A percentile compares a stretch with the other conserved stretches of the same genome.
These are phyloP conservation scores for Rhizopus sp. DNA, from an alignment of 371 early-diverging fungal species.

Conservation along the genomic window DNA sequence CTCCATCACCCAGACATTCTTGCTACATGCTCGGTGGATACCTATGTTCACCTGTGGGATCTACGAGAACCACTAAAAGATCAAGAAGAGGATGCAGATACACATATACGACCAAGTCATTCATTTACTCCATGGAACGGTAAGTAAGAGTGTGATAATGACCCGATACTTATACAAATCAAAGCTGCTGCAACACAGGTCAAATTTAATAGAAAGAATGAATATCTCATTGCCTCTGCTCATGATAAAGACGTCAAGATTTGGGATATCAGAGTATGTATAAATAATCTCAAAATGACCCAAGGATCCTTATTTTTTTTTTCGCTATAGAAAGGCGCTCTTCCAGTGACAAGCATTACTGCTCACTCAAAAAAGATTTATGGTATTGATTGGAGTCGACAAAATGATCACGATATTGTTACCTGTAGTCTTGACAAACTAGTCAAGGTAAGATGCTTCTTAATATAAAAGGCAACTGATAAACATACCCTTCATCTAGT, in stretches of 20 bases:
- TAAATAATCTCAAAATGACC: neutral
- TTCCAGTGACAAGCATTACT: constrained; percentile 67
- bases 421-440: constrained; percentile 82
- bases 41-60: constrained; percentile 90
- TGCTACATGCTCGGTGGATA: constrained; percentile 84
- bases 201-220: constrained; percentile 81
- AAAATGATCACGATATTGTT: constrained; percentile 73
- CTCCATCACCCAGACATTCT: constrained; percentile 76
- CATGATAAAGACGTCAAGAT: constrained; percentile 84
- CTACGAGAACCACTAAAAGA: constrained; percentile 42
- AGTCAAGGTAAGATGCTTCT: constrained; percentile 60
- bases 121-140: constrained; percentile 88
- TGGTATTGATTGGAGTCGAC: constrained; percentile 86
- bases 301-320: neutral
- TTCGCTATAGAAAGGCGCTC: constrained; percentile 70
- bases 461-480: no score
- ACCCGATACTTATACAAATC: neutral
- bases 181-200: constrained; percentile 85
- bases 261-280: constrained; percentile 80
- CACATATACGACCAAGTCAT: constrained; percentile 61
- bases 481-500: constrained; percentile 32
- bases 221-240: constrained; percentile 77
- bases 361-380: constrained; percentile 84
- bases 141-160: constrained; percentile 14
- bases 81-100: constrained; percentile 28